phyloP scores from a whole-genome alignment of 345 rosid genomes.

The Corymbia maculata region DNA sequence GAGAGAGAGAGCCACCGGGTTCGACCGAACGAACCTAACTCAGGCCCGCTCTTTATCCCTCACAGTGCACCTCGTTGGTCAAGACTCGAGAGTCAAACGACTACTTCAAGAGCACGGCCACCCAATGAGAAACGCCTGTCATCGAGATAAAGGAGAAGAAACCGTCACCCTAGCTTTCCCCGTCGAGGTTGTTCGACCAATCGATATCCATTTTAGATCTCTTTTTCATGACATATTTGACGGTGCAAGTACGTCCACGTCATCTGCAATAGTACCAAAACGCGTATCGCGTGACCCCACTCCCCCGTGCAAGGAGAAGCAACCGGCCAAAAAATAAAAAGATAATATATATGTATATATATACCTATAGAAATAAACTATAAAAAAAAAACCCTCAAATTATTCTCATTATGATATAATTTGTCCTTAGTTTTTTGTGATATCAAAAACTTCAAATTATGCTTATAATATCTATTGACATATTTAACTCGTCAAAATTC shows the following conservation, averaged over 20 bases:
- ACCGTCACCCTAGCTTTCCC: neutral
- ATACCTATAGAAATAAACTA: too few relatives aligned
- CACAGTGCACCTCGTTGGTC: neutral
- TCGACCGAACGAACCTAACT: neutral
- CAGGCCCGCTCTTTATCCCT: neutral
- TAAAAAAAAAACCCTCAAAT: too few relatives aligned
- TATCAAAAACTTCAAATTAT: too few relatives aligned
- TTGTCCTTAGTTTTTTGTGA: too few relatives aligned
- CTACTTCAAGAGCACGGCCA: neutral
- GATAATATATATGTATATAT: too few relatives aligned
- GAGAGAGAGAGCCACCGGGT: neutral
- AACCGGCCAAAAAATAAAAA: neutral
- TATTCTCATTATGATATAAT: neutral
- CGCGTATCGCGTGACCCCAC: neutral
- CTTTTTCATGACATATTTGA: neutral
- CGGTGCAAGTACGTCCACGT: neutral
- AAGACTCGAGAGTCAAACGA: neutral
- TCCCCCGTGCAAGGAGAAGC: neutral
- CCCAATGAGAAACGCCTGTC: neutral
- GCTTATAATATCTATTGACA: neutral
- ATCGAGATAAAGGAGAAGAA: neutral
- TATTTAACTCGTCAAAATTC: neutral
- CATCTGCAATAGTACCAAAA: neutral
- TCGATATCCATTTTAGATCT: neutral
- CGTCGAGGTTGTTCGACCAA: neutral